A percentile compares a stretch with the other conserved stretches of the same genome.
phyloP scores from a whole-genome alignment of 179 eudicot species.

The Heliamphora pulchella region DNA sequence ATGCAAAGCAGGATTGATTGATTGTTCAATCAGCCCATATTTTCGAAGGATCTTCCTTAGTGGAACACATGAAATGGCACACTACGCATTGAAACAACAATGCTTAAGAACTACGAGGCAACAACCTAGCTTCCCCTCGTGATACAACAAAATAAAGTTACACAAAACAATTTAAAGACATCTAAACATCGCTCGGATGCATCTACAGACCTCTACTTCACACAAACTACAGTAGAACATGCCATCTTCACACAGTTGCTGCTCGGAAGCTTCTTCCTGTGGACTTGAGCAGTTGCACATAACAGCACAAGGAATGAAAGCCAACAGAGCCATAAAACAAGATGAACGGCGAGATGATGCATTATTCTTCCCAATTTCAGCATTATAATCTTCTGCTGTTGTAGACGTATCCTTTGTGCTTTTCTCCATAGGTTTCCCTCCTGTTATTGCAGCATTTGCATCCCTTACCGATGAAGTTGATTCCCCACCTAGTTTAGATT shows the following conservation, averaged over 20 bases:
- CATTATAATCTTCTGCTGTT: constrained; percentile 30
- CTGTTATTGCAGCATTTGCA: constrained; percentile 36
- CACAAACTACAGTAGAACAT: constrained; percentile 99
- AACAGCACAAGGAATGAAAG: constrained; percentile 53
- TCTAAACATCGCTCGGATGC: neutral
- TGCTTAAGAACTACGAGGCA: too few species aligned
- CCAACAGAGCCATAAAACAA: constrained; percentile 40
- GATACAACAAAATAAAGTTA: too few species aligned
- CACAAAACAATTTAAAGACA: too few species aligned
- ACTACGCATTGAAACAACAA: too few species aligned
- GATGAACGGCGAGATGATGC: constrained; percentile 30
- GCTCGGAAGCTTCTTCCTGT: constrained; percentile 57
- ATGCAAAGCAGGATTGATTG: neutral
- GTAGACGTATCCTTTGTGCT: constrained; percentile 29
- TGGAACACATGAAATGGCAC: neutral
- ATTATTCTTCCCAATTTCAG: constrained; percentile 30
- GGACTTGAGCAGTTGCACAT: constrained; percentile 52
- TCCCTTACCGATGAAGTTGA: constrained; percentile 49
- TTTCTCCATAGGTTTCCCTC: constrained; percentile 37
- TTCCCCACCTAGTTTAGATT: constrained; percentile 48
- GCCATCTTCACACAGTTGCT: constrained; percentile 84
- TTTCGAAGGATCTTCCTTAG: neutral
- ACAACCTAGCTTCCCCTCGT: too few species aligned
- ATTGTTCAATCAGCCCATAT: neutral
- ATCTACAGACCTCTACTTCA: constrained; percentile 83